Evolutionary conservation across 2,329 filamentous ascomycete species (phyloP).

Genomic region (Cryphonectria japonica): DNA sequence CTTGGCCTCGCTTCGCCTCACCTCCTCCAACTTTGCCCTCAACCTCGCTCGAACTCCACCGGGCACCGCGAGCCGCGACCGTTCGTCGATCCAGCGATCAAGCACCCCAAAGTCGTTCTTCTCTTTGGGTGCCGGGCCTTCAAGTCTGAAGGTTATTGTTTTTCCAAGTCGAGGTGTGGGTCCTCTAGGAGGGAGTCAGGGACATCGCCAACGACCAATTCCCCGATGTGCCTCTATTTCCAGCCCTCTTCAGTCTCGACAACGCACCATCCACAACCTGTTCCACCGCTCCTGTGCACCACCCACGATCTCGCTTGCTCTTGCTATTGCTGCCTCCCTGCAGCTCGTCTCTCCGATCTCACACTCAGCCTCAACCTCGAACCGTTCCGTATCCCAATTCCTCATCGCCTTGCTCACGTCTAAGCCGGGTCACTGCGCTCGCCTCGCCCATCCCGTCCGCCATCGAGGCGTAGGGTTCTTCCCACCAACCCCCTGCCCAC

Average conservation of each 20-base stretch:
- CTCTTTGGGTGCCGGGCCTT: not conserved
- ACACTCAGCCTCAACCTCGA: conserved; percentile 2
- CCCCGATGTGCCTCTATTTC: conserved; percentile 24
- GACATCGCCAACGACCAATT: conserved; percentile 1
- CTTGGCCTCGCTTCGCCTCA: not conserved
- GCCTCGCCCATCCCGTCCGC: conserved; percentile 5
- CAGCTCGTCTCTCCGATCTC: conserved; percentile 9
- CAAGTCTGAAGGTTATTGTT: not conserved
- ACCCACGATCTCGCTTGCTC: conserved; percentile 17
- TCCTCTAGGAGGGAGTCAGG: not conserved
- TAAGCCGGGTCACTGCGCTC: not conserved
- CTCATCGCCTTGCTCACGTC: not conserved
- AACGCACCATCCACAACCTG: conserved; percentile 16
- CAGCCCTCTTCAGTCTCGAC: conserved; percentile 28
- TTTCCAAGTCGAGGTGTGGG: not conserved
- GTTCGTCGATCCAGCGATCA: not conserved
- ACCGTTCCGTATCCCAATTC: conserved; percentile 2
- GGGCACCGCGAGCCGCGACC: not conserved
- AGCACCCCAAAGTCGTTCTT: not conserved
- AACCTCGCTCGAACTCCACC: conserved; percentile 11
- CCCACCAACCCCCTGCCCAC: conserved; percentile 30
- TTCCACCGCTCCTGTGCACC: conserved; percentile 14
- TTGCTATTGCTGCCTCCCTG: not conserved
- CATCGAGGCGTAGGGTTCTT: conserved; percentile 33
- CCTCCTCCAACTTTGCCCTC: not conserved